phyloP scores from a whole-genome alignment of 2,329 filamentous ascomycete genomes.

The Colletotrichum graminicola region DNA sequence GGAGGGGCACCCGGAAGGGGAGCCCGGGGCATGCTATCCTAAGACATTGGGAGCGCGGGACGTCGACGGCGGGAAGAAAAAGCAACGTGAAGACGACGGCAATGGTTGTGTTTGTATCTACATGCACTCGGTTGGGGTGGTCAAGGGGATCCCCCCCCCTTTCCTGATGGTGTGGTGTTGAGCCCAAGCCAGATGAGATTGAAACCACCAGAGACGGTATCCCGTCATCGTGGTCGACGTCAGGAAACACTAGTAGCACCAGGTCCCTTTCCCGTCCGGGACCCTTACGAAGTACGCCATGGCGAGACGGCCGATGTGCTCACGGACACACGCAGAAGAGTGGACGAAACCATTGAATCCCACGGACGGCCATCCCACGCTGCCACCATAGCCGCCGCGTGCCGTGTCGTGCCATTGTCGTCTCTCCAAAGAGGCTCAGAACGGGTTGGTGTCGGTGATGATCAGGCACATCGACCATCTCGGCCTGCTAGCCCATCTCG shows the following conservation, averaged over 20 bases:
- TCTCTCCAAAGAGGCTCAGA: neutral
- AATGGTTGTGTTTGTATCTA: neutral
- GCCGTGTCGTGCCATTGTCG: neutral
- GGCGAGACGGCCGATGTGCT: conserved; percentile 3
- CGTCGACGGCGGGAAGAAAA: conserved; percentile 14
- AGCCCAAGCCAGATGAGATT: neutral
- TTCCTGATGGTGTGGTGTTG: neutral
- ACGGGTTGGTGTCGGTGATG: neutral
- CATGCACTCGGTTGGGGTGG: neutral
- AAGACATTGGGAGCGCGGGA: conserved; percentile 7
- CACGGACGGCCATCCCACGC: conserved; percentile 8
- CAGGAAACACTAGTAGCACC: neutral
- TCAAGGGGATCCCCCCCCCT: too few species aligned
- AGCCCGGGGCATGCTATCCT: conserved; percentile 10
- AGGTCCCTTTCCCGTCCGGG: neutral
- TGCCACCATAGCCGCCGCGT: neutral
- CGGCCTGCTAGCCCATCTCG: neutral
- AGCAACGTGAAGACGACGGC: conserved; percentile 9
- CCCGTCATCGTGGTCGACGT: conserved; percentile 12
- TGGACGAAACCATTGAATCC: neutral
- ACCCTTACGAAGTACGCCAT: neutral
- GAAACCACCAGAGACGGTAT: neutral
- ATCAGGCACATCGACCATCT: conserved; percentile 15
- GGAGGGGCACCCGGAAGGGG: conserved; percentile 17
- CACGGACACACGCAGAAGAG: neutral